Conservation (phyloP, 345 rosid species). For the Toxicodendron radicans region DNA sequence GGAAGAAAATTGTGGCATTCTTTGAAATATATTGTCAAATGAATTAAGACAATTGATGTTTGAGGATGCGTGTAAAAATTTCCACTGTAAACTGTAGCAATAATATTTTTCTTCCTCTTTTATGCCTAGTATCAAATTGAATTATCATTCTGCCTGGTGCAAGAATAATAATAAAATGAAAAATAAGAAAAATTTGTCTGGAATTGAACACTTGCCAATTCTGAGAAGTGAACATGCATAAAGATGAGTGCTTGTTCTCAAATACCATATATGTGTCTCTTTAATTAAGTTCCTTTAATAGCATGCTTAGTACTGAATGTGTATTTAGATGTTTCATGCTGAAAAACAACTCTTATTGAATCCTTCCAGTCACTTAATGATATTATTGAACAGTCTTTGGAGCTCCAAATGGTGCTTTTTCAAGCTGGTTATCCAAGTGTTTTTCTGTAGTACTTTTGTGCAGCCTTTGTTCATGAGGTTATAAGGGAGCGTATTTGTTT, state of each 20-base stretch:
- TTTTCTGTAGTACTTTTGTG: neutral
- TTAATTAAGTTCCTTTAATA: neutral
- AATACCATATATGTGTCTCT: neutral
- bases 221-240: neutral
- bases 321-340: neutral
- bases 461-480: neutral
- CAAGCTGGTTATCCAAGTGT: neutral
- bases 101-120: too few species aligned
- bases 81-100: too few species aligned
- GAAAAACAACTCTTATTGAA: neutral
- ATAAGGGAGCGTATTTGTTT: neutral
- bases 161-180: too few species aligned
- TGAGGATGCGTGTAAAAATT: neutral
- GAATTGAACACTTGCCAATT: neutral
- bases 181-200: too few species aligned
- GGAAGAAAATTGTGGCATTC: neutral
- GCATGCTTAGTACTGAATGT: neutral
- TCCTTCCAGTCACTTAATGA: neutral
- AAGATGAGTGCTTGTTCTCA: neutral
- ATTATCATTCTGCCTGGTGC: too few species aligned
- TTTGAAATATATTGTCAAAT: neutral
- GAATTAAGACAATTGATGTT: neutral
- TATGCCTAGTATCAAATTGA: too few species aligned
- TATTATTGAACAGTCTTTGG: neutral
- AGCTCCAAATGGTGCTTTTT: neutral